These are phyloP conservation scores for Fusarium tjaetaba DNA, from an alignment of 2,329 filamentous ascomycete species.

Conservation along the genomic window DNA sequence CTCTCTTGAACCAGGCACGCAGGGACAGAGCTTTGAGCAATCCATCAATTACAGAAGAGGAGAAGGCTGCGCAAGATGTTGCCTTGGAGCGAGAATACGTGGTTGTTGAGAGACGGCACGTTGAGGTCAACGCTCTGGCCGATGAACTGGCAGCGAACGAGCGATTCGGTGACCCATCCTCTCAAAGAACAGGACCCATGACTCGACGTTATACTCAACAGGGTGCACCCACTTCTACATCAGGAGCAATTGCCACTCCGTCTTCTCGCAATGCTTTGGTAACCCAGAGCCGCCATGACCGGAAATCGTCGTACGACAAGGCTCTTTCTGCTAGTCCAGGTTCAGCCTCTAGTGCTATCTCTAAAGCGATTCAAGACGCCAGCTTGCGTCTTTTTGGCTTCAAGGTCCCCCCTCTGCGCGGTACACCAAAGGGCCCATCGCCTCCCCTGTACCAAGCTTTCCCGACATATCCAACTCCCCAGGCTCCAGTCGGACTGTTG, in stretches of 20 bases:
- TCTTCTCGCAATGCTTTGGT: conserved; percentile 80
- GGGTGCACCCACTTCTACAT: conserved; percentile 73
- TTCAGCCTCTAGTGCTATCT: conserved; percentile 89
- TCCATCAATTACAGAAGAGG: conserved; percentile 65
- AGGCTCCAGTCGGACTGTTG: conserved; percentile 69
- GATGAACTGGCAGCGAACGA: conserved; percentile 92
- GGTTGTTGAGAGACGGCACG: conserved; percentile 91
- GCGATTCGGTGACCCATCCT: conserved; percentile 62
- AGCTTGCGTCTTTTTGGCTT: conserved; percentile 79
- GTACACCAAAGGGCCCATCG: conserved; percentile 69
- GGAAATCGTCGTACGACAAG: conserved; percentile 83
- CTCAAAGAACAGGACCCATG: conserved; percentile 70
- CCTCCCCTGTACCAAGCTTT: conserved; percentile 85
- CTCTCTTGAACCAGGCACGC: conserved; percentile 48
- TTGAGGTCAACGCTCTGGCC: conserved; percentile 96
- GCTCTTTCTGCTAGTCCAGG: conserved; percentile 72
- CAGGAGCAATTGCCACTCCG: conserved; percentile 74
- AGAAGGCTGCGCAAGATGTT: conserved; percentile 83
- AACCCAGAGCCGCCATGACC: conserved; percentile 76
- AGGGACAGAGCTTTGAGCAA: conserved; percentile 45
- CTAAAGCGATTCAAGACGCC: conserved; percentile 94
- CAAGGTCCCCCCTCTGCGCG: conserved; percentile 72
- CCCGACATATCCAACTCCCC: conserved; percentile 81
- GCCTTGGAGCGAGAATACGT: conserved; percentile 95
- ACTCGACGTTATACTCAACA: conserved; percentile 82